These are phyloP conservation scores for Neofusicoccum cordaticola DNA, from an alignment of 2,329 filamentous ascomycete genomes.

Conservation along the genomic window DNA sequence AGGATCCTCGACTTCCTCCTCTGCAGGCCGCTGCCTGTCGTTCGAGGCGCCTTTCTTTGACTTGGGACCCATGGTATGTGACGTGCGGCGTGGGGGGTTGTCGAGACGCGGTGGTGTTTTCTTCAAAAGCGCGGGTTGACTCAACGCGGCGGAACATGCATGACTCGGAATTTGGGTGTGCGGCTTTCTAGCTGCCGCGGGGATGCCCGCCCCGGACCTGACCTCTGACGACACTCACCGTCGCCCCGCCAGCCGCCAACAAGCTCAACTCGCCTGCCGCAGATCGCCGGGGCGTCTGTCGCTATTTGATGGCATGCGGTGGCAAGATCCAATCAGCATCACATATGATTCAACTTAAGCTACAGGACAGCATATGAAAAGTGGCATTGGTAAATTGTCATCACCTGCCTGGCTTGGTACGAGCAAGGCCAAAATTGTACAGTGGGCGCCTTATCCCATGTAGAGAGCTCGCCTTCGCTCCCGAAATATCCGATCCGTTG, in stretches of 20 bases:
- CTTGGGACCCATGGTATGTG: conserved; percentile 46
- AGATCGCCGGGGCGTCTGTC: background rate
- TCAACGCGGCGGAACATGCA: conserved; percentile 11
- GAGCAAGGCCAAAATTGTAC: conserved; percentile 7
- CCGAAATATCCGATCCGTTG: conserved; percentile 6
- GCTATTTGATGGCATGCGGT: background rate
- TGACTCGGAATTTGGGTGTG: conserved; percentile 12
- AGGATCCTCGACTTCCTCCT: conserved; percentile 61
- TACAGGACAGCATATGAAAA: background rate
- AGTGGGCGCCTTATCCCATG: conserved; percentile 1
- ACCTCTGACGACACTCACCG: background rate
- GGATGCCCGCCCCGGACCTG: background rate
- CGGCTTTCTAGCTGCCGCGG: conserved; percentile 1
- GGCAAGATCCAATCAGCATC: background rate
- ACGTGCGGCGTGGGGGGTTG: background rate
- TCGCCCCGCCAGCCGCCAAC: background rate
- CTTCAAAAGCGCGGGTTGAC: background rate
- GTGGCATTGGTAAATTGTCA: conserved; percentile 4
- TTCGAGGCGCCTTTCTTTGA: conserved; percentile 39
- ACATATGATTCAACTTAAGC: background rate
- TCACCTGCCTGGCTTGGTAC: background rate
- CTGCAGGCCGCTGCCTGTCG: conserved; percentile 34
- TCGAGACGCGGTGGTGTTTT: conserved; percentile 2
- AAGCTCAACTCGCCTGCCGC: background rate
- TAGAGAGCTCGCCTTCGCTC: background rate